Base-by-base conservation (phyloP, 805 yeast genomes). In the Lipomyces lipofer region DNA sequence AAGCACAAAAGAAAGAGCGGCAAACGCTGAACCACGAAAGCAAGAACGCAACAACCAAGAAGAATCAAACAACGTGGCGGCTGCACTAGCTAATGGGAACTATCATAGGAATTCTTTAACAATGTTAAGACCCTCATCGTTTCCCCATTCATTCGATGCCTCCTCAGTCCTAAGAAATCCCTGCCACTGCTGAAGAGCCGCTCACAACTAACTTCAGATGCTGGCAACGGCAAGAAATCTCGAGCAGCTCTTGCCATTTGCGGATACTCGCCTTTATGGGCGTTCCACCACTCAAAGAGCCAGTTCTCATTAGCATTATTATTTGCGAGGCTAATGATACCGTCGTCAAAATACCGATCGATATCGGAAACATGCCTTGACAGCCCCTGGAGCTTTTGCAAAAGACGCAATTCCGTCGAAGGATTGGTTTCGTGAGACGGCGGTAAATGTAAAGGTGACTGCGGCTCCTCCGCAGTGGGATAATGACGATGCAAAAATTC, bases 181-280 rank as follows among this genome's bases (percentile, higher is more conserved):
- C 19, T 33, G 19, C 19, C 38, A 6, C 17, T 15, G 19, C 38
- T 33, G 38, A 33, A 33, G 19, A 33, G 17, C 38, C 13, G 38
- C 38, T 33, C 38, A 33, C 38, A 33, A 8, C 19, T 19, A 33
- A 33, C 38, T 13, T 33, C 38, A 33, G 38, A 13, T 7, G 13
- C 38, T n/a, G 38, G 38, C 19, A 12, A 8, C 12, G 38, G 38
- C 19, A 33, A 10, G 38, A 33, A 33, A 33, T 33, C 38, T 15
- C 38, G 38, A 33, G 38, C 38, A 33, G 38, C 38, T 33, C 38
- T 6, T 19, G 38, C 38, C n/a, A 33, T 33, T 33, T 33, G 38
- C 19, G 38, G 19, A 33, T 33, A 33, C 17, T 33, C 19, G 8
- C 38, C 38, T 7, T 13, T 33, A 33, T 7, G 38, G 17, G 38